A percentile compares a stretch with the other conserved stretches of the same genome.
These are phyloP conservation scores for Passalora sequoiae DNA, from an alignment of 2,329 filamentous ascomycete species.

Conservation along the genomic window DNA sequence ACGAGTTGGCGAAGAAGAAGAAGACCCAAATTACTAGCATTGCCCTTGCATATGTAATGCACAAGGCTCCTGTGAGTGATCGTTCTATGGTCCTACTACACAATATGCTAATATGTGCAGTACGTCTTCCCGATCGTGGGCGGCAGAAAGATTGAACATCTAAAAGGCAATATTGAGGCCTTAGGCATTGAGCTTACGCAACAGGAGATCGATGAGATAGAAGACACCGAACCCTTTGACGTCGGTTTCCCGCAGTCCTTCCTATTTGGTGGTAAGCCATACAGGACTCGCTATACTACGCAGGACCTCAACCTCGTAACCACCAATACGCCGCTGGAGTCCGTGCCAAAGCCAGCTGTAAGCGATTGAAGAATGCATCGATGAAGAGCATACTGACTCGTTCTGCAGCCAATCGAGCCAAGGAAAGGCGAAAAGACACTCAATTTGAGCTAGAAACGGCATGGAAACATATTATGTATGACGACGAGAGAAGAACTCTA, in stretches of 20 bases:
- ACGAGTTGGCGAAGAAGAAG: conserved; percentile 55
- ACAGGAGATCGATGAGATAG: conserved; percentile 63
- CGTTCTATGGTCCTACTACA: conserved; percentile 1
- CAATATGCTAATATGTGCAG: not conserved
- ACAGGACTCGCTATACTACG: conserved; percentile 15
- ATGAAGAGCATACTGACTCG: not conserved
- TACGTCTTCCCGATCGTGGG: conserved; percentile 65
- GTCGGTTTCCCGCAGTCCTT: conserved; percentile 21
- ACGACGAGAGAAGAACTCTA: not conserved
- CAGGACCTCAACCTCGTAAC: conserved; percentile 15
- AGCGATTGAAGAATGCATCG: not conserved
- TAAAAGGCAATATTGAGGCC: conserved; percentile 65
- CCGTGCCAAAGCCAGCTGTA: conserved; percentile 11
- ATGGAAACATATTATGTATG: not conserved
- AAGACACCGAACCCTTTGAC: conserved; percentile 57
- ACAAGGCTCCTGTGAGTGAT: conserved; percentile 14
- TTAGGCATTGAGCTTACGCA: conserved; percentile 55
- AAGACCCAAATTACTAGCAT: conserved; percentile 53
- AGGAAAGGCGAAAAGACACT: conserved; percentile 17
- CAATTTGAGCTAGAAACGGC: conserved; percentile 5
- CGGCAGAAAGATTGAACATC: conserved; percentile 62
- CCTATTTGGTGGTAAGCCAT: conserved; percentile 19
- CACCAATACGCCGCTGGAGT: conserved; percentile 16
- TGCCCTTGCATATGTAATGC: conserved; percentile 41
- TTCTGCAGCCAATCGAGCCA: conserved; percentile 15